Base-by-base conservation (phyloP, 768 basidiomycete genomes). In the Boletus reticuloceps region DNA sequence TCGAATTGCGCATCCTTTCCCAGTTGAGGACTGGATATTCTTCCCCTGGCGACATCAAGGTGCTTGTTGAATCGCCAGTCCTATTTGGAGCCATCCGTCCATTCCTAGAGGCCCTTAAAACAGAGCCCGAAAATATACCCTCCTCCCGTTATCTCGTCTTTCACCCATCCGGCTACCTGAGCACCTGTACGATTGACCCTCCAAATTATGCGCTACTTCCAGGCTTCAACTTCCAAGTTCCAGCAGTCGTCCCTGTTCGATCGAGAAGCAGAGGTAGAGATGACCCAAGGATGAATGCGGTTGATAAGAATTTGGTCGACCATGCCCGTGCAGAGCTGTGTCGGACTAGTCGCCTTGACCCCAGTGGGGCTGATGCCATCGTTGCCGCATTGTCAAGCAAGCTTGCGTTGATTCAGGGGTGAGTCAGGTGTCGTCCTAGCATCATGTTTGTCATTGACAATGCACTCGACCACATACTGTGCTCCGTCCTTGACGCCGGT, bases 381-480 rank as follows among this genome's bases (percentile, higher is more conserved):
- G 65, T 92, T 4, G 80, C 84, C 53, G 73, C 81, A 0, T 65
- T 91, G 36, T 79, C 77, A 0, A 69, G 81, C 46, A 85, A 89
- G 59, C 65, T 91, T 0, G 74, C 81, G 0, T 68, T 91, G 45
- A 86, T 92, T 39, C 88, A 91, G 71, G 91, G 89, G 85, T 88
- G 62, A 58, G 72, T 58, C 49, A 1, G 34, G 51, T 22, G 2
- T 34, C 12, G 10, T 2, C 7, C 37, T 19, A 9, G 9, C 16
- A 8, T n/a, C 31, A 11, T 12, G 6, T 32, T 43, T 1, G 10
- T 43, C 11, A n/a, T 45, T 50, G 2, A 51, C 52, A 27, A 45
- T 27, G 29, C 89, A 0, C 75, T 91, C 4, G 89, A 91, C 54
- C 86, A 90, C 58, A 79, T 90, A 72, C 71, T 91, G 2, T 72